Base-by-base conservation (phyloP, 129 eudicot genomes). In the Rutidosis leptorrhynchoides region DNA sequence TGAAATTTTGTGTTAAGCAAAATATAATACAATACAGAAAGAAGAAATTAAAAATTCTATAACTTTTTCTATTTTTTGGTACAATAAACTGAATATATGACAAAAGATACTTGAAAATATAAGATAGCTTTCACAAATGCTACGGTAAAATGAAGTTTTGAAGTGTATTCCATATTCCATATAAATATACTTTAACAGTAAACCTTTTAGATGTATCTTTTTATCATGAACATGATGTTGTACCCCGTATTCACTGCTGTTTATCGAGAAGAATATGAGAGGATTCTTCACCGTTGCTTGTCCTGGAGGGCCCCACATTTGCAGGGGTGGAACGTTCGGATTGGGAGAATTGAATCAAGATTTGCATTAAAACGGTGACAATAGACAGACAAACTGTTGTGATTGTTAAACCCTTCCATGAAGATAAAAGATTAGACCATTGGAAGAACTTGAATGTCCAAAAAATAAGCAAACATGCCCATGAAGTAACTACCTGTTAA, bases 251-350 rank as follows among this genome's bases (percentile, higher is more conserved):
- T 84, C 65, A 79, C 71, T 74, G 80, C 51, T 71, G 73, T 76
- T 77, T 75, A 48, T 72, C 79, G 43, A 71, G 79, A 69, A 17
- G 32, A 45, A 55, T 33, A 49, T 7, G 40, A 20, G 54, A 60
- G 10, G 68, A 28, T 71, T 48, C 69, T 71, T 33, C 79, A 10
- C 29, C 73, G 42, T 29, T 70, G 33, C 25, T 80, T 19, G 78
- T 58, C 67, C 72, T 81, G 11, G 74, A 67, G 10, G 85, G 86
- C 42, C 68, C 83, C 42, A 79, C 86, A 56, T 81, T 85, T 51
- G 96, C 82, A 23, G 95, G 89, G n/a, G 88, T 83, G 16, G 98
- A 93, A 29, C 84, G 89, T 26, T 93, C 98, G 0, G 98, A 76
- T 68, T 88, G 90, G 19, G 96, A 83, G 73, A 80, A 88, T 15